Evolutionary conservation across 345 rosid species (phyloP).

Genomic region (Salix caprea): DNA sequence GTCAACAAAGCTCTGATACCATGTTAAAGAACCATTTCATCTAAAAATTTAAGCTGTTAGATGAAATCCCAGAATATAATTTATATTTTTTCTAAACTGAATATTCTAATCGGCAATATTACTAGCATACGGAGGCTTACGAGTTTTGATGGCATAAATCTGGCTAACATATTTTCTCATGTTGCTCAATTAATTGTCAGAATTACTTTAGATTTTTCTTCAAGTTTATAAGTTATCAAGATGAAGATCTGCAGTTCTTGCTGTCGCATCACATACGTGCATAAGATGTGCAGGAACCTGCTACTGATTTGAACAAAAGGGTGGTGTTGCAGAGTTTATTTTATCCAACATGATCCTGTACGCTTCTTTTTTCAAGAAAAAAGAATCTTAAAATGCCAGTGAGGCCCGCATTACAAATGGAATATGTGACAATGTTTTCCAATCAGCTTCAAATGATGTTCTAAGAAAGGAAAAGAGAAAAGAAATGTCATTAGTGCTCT

Average conservation of each 20-base stretch:
- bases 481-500: no score
- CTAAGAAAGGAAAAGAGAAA: background rate
- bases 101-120: no score
- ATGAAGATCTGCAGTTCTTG: background rate
- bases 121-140: no score
- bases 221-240: background rate
- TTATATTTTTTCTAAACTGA: no score
- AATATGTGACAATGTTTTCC: constrained; percentile 22
- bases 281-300: background rate
- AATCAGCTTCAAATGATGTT: constrained; percentile 19
- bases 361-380: background rate
- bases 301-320: background rate
- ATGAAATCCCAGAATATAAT: no score
- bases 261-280: background rate
- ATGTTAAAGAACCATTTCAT: no score
- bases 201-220: background rate
- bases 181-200: no score
- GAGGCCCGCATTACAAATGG: constrained; percentile 29
- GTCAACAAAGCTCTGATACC: no score
- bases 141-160: no score
- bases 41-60: no score
- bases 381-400: constrained; percentile 9
- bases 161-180: no score
- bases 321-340: background rate
- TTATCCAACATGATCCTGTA: background rate